phyloP scores from a whole-genome alignment of 345 rosid genomes.

The Raphanus raphanistrum region DNA sequence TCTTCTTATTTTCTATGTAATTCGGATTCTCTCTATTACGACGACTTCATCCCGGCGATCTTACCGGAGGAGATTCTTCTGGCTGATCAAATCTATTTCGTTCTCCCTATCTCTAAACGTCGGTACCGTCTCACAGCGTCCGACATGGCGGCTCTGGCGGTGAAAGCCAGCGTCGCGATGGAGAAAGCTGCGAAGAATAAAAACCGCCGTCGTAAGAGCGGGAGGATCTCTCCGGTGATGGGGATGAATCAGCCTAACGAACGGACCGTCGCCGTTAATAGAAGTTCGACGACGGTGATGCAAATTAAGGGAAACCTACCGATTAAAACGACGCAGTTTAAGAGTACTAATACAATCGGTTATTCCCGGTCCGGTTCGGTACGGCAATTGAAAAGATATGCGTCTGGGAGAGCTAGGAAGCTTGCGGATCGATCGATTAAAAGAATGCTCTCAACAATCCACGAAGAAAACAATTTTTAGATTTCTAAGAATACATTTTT shows the following conservation, averaged over 20 bases:
- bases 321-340: slow-evolving; percentile 20
- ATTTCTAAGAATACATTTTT: not conserved
- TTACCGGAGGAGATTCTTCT: slow-evolving; percentile 43
- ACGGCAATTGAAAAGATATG: slow-evolving; percentile 46
- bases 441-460: slow-evolving; percentile 56
- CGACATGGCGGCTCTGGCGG: slow-evolving; percentile 90
- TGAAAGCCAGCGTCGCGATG: slow-evolving; percentile 75
- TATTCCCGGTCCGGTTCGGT: slow-evolving; percentile 57
- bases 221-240: slow-evolving; percentile 58
- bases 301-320: not conserved
- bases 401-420: slow-evolving; percentile 65
- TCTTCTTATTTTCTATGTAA: slow-evolving; percentile 53
- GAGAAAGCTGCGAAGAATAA: slow-evolving; percentile 42
- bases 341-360: not conserved
- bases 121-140: slow-evolving; percentile 54
- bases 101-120: slow-evolving; percentile 69
- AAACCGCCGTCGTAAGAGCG: slow-evolving; percentile 36
- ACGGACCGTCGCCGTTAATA: not conserved
- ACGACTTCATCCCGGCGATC: slow-evolving; percentile 58
- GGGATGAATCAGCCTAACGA: slow-evolving; percentile 16
- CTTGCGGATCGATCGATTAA: slow-evolving; percentile 72
- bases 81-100: slow-evolving; percentile 62
- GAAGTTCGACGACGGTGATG: not conserved
- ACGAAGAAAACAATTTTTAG: slow-evolving; percentile 56
- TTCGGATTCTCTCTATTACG: slow-evolving; percentile 61